A percentile compares a stretch with the other conserved stretches of the same genome.
Conservation (phyloP, 495 filamentous ascomycete species). For the Xanthoparmelia taractica region DNA sequence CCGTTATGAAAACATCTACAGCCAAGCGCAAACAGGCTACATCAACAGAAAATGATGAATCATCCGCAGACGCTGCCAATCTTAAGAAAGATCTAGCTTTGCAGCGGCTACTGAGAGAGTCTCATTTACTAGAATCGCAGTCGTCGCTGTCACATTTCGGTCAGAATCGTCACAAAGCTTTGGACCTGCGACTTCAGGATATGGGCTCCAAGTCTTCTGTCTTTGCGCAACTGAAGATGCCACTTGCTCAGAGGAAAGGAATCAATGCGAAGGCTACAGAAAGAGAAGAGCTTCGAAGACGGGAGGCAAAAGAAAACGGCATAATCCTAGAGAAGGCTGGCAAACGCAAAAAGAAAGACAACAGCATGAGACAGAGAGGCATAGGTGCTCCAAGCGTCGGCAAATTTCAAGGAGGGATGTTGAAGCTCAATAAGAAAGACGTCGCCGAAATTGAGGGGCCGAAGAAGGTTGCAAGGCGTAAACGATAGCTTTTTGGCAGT, state of each 20-base stretch:
- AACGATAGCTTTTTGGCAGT: background rate
- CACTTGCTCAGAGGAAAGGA: conserved; percentile 68
- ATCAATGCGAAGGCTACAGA: conserved; percentile 57
- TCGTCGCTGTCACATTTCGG: conserved; percentile 55
- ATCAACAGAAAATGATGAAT: conserved; percentile 41
- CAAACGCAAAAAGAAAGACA: conserved; percentile 38
- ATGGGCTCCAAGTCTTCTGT: conserved; percentile 72
- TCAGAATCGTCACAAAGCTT: conserved; percentile 61
- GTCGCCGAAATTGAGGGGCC: conserved; percentile 57
- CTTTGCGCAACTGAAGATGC: conserved; percentile 72
- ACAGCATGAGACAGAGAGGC: conserved; percentile 51
- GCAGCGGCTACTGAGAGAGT: conserved; percentile 82
- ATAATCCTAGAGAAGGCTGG: conserved; percentile 67
- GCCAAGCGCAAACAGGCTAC: conserved; percentile 32
- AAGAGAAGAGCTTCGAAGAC: conserved; percentile 62
- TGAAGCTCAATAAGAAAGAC: conserved; percentile 73
- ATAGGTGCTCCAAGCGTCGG: conserved; percentile 72
- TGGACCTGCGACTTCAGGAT: conserved; percentile 71
- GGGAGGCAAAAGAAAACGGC: conserved; percentile 80
- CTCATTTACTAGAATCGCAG: conserved; percentile 72
- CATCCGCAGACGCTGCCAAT: conserved; percentile 49
- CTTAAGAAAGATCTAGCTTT: conserved; percentile 89
- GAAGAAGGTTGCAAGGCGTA: conserved; percentile 31
- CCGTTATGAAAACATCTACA: conserved; percentile 31
- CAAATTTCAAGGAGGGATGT: conserved; percentile 66